Base-by-base conservation (phyloP, 306 rosid species). In the Arachis hypogaea region DNA sequence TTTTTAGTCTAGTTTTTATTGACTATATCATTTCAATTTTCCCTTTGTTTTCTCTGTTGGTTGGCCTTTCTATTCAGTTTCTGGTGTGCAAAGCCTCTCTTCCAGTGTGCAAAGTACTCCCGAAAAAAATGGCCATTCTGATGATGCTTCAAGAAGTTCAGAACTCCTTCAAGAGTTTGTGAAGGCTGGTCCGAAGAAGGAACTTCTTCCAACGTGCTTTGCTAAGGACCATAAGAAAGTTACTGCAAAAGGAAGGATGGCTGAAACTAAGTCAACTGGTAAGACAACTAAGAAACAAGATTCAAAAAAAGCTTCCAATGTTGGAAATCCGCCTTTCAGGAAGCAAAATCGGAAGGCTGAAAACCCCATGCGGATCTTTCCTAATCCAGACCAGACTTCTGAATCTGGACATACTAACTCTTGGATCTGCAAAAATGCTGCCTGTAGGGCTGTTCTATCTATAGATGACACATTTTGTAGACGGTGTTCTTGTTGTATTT, bases 401-500 rank as follows among this genome's bases (percentile, higher is more conserved):
- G 93, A 89, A 60, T 85, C 78, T 85, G 91, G 88, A 78, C 81
- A 52, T 81, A 75, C 85, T 40, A 82, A 80, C 76, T 88, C 97
- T 11, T 89, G 98, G 97, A 80, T 91, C 62, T 94, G 97, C 86
- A 91, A 91, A 83, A 94, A 91, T 66, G 87, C 96, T 80, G 97
- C 98, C 66, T 94, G 98, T 74, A 81, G 92, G 86, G 98, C 97
- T 6, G 88, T 91, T 81, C 79, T 94, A 52, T 85, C 95, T 30
- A 58, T 83, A 74, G 96, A 88, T 61, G 92, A 88, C 80, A 82
- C 92, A 50, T 94, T 91, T 74, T 94, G 98, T 84, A 84, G 85
- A 85, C 85, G 98, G 82, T 94, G 98, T 77, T 89, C 98, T 59
- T 94, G 98, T 80, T 88, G 98, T 75, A 91, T 94, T 73, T 94